Base-by-base conservation (phyloP, 2,329 filamentous ascomycete species). In the Pyrenochaeta sp. region DNA sequence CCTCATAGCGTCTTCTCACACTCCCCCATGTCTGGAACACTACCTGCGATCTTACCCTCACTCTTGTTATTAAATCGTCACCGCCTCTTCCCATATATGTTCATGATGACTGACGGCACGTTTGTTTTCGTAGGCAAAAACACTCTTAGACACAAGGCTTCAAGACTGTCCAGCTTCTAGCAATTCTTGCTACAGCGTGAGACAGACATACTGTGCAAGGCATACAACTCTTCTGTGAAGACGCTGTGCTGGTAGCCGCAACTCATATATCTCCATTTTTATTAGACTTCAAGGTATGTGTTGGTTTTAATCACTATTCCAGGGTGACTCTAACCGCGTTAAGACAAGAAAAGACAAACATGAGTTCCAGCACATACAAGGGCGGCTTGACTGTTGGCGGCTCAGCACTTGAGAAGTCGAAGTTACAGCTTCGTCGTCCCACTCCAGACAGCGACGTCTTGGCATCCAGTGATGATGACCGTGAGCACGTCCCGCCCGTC, bases 381-480 rank as follows among this genome's bases (percentile, higher is more conserved):
- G 61, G 64, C 49, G 62, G 62, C 32, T 49, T 74, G 35, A 60
- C 72, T 7, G 68, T 69, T 37, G 61, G 64, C 31, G 65, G 66
- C 14, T 60, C 66, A n/a, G 61, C 66, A 1, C 64, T 69, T 12
- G 91, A 94, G 45, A 95, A 92, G 74, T 82, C 89, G 44, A 90
- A 90, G 67, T 74, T 81, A 30, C 80, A 81, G 49, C 84, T 88
- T 50, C 87, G 93, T 66, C 90, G 90, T 48, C 92, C 92, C 7
- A 97, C 94, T 1, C 94, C 94, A 18, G 95, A 98, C 72, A 97
- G 93, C 3, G 94, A 98, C 73, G 94, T 91, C 45, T 81, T 98
- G 54, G 92, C 90, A 46, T 98, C 94, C 63, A 97, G 93, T 11
- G 95, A 98, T 75, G 95, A 98, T 74, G 95, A 99, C 75, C 84